phyloP scores from a whole-genome alignment of 202 grass and related monocot species.

The Zoysia matrella region DNA sequence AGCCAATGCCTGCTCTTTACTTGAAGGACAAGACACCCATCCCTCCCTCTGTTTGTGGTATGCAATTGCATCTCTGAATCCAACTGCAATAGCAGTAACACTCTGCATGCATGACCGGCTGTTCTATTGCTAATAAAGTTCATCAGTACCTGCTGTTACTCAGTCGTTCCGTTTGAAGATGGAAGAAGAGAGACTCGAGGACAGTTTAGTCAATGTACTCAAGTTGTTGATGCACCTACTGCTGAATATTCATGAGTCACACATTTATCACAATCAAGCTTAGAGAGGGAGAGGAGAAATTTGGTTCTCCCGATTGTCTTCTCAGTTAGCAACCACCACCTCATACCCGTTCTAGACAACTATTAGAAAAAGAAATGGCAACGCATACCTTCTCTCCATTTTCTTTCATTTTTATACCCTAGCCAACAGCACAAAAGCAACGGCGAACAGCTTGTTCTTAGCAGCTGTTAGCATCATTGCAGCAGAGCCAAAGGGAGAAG shows the following conservation, averaged over 20 bases:
- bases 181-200: not conserved
- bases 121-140: not conserved
- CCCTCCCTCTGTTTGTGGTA: not conserved
- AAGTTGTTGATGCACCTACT: constrained; percentile 22
- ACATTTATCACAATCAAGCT: constrained; percentile 16
- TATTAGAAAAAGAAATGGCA: constrained; percentile 49
- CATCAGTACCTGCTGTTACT: not conserved
- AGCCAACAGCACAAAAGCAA: constrained; percentile 30
- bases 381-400: constrained; percentile 27
- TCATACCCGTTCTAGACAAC: constrained; percentile 25
- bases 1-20: constrained; percentile 25
- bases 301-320: constrained; percentile 13
- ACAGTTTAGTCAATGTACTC: constrained; percentile 41
- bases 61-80: not conserved
- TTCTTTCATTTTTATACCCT: constrained; percentile 40
- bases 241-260: constrained; percentile 16
- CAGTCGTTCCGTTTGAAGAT: not conserved
- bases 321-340: constrained; percentile 45
- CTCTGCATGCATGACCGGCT: not conserved
- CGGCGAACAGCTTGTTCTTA: constrained; percentile 38
- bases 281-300: not conserved
- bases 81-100: not conserved
- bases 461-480: constrained; percentile 9
- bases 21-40: constrained; percentile 37
- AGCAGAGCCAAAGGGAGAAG: not conserved